phyloP scores from a whole-genome alignment of 2,329 filamentous ascomycete genomes.

The Phaeomoniella chlamydospora region DNA sequence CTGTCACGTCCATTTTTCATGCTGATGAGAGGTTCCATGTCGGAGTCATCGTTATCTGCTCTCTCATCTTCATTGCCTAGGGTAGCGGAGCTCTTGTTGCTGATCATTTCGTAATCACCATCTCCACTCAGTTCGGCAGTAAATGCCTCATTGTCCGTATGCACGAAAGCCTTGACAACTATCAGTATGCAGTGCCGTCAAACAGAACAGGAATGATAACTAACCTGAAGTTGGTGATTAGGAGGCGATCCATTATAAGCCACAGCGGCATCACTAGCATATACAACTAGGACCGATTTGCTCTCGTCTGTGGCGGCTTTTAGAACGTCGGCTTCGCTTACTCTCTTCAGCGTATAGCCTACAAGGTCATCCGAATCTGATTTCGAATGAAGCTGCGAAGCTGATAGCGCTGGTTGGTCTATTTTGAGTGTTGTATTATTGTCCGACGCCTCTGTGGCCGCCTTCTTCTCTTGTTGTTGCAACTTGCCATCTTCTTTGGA shows the following conservation, averaged over 20 bases:
- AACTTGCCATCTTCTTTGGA: conserved; percentile 26
- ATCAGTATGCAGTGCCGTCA: conserved; percentile 8
- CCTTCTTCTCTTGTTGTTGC: conserved; percentile 14
- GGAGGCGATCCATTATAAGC: conserved; percentile 15
- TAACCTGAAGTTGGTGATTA: conserved; percentile 22
- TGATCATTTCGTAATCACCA: not conserved
- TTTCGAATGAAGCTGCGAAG: not conserved
- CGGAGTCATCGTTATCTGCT: not conserved
- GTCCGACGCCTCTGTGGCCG: conserved; percentile 3
- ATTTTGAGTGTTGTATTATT: conserved; percentile 1
- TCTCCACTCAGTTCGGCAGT: conserved; percentile 9
- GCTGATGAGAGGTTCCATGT: not conserved
- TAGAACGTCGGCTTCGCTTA: conserved; percentile 39
- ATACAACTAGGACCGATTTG: conserved; percentile 40
- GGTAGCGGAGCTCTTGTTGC: not conserved
- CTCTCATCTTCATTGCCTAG: not conserved
- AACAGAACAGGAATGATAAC: conserved; percentile 2
- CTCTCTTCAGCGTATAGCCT: conserved; percentile 24
- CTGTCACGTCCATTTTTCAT: too few relatives aligned
- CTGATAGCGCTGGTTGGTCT: not conserved
- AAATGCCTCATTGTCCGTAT: conserved; percentile 31
- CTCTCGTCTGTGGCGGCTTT: conserved; percentile 37
- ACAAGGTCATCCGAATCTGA: conserved; percentile 13
- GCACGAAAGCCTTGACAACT: conserved; percentile 27
- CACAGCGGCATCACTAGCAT: conserved; percentile 37